Conservation (phyloP, 768 basidiomycete genomes). For the Lactarius sp. region DNA sequence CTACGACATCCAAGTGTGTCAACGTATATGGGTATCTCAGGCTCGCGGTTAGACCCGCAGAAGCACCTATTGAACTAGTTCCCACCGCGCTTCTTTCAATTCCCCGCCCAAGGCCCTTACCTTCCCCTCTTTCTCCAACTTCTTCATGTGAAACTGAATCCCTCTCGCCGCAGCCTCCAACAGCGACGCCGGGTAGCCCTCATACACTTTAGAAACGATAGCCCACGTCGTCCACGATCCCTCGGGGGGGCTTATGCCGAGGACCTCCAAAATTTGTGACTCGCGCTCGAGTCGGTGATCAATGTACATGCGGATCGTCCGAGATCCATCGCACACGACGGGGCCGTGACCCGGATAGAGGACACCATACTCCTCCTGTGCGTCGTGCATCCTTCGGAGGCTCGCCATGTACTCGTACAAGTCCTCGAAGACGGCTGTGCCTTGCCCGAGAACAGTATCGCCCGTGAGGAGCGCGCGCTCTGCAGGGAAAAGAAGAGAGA, state of each 20-base stretch:
- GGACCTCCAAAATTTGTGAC: slow-evolving; percentile 58
- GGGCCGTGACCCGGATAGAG: slow-evolving; percentile 94
- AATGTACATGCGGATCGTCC: slow-evolving; percentile 66
- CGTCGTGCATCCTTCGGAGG: slow-evolving; percentile 49
- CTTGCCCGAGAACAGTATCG: slow-evolving; percentile 87
- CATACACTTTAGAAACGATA: slow-evolving; percentile 64
- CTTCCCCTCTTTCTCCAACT: slow-evolving; percentile 60
- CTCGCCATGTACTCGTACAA: slow-evolving; percentile 64
- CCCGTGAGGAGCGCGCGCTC: slow-evolving; percentile 83
- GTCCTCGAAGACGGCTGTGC: slow-evolving; percentile 86
- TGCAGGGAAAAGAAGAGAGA: slow-evolving; percentile 62
- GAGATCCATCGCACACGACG: slow-evolving; percentile 57
- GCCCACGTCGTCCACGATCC: slow-evolving; percentile 57
- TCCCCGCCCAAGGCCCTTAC: slow-evolving; percentile 51
- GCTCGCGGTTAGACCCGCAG: neutral
- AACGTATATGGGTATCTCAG: neutral
- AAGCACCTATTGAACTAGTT: slow-evolving; percentile 20
- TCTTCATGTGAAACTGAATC: slow-evolving; percentile 66
- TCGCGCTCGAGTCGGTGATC: slow-evolving; percentile 79
- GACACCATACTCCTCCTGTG: slow-evolving; percentile 34
- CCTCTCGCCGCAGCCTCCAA: slow-evolving; percentile 70
- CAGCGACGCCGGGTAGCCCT: slow-evolving; percentile 61
- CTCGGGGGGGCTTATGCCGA: slow-evolving; percentile 37
- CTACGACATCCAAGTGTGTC: too few species aligned
- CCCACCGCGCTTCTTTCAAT: slow-evolving; percentile 49